phyloP scores from a whole-genome alignment of 2,329 filamentous ascomycete genomes.

The Beauveria pseudobassiana region DNA sequence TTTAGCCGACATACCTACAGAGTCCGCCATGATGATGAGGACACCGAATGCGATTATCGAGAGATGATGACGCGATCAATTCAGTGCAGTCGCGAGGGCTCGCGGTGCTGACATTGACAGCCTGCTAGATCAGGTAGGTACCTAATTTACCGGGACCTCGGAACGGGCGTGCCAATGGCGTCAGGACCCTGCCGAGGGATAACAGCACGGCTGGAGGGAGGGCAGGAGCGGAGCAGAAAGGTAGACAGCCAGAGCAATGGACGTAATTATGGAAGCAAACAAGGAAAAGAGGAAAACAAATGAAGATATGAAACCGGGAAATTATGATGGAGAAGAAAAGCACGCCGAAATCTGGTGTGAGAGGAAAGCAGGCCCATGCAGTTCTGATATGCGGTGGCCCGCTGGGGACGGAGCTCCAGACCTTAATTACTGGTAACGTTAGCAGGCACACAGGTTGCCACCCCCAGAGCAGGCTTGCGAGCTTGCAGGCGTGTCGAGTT shows the following conservation, averaged over 20 bases:
- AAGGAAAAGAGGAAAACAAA: background rate
- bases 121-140: background rate
- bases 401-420: background rate
- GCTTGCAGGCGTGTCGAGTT: background rate
- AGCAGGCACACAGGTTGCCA: background rate
- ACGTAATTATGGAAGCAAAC: background rate
- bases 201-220: background rate
- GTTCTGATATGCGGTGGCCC: background rate
- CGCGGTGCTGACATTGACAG: background rate
- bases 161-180: conserved; percentile 12
- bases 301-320: background rate
- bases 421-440: background rate
- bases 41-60: background rate
- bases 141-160: conserved; percentile 10
- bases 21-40: conserved; percentile 29
- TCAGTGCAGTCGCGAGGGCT: background rate
- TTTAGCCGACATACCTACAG: conserved; percentile 22
- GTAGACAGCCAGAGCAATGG: background rate
- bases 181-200: conserved; percentile 12
- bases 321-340: background rate
- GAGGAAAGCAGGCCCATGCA: background rate
- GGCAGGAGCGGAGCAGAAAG: background rate
- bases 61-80: conserved; percentile 7
- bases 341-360: background rate
- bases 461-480: background rate